A percentile compares a stretch with the other conserved stretches of the same genome.
phyloP scores from a whole-genome alignment of 75 land plant genomes.

The Isoetes taiwanensis region DNA sequence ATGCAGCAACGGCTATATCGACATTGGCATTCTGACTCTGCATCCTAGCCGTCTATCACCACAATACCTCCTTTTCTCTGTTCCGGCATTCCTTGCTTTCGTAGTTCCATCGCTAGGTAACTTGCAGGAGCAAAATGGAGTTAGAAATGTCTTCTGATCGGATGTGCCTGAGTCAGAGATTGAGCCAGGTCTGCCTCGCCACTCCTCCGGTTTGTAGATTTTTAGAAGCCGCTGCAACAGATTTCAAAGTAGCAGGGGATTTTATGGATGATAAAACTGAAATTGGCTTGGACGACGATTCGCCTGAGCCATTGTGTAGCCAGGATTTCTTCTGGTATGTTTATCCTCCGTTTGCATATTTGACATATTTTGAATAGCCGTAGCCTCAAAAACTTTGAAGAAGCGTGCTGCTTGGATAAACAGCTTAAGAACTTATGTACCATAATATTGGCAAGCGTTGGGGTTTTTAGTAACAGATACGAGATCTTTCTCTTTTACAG shows the following conservation, averaged over 20 bases:
- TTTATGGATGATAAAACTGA: constrained; percentile 5
- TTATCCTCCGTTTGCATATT: neutral
- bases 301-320: constrained; percentile 54
- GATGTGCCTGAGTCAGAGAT: constrained; percentile 23
- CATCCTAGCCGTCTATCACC: too few species aligned
- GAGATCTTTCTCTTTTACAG: constrained; percentile 18
- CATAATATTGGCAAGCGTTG: neutral
- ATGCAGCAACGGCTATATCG: too few species aligned
- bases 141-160: too few species aligned
- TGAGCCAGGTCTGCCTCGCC: constrained; percentile 22
- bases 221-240: constrained; percentile 13
- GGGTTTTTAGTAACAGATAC: neutral
- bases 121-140: too few species aligned
- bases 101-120: too few species aligned
- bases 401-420: neutral
- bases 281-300: constrained; percentile 15
- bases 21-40: too few species aligned
- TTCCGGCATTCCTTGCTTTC: too few species aligned
- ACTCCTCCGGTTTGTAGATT: constrained; percentile 5
- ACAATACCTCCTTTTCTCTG: too few species aligned
- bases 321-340: constrained; percentile 89
- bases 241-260: neutral
- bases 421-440: neutral
- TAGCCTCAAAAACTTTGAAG: neutral
- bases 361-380: neutral